Base-by-base conservation (phyloP, 306 rosid species). In the Acacia confusa region DNA sequence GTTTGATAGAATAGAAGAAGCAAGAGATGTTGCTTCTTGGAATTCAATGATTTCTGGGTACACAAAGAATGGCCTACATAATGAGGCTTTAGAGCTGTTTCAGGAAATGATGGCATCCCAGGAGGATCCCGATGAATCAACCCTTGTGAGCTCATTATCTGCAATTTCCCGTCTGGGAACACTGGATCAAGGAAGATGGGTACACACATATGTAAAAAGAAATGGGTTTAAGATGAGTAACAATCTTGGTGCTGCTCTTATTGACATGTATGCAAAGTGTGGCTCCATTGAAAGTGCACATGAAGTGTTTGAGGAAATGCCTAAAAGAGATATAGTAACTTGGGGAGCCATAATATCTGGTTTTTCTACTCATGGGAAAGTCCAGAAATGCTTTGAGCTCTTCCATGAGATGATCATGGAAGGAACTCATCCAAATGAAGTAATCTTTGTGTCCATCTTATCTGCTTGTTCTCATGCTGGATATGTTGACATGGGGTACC, bases 191-290 rank as follows among this genome's bases (percentile, higher is more conserved):
- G 91, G 90, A 41, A 84, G 75, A 50, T 82, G 84, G 88, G 78
- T 88, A 41, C 90, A 85, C 40, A 41, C 79, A 11, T 82, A 68
- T 55, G 30, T 82, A 44, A 69, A 78, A 66, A 71, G 69, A 81
- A 74, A 44, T 40, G 68, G 83, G 64, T 55, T 57, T 25, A 64
- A 53, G 84, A 71, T 80, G 8, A 78, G 73, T 57, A 45, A 55
- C 28, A 75, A 57, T 45, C 65, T 86, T 3, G 80, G 88, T 28
- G 84, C 88, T 70, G 89, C 92, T 74, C 86, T 87, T 15, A 57
- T 85, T 55, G 89, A 87, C 78, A 89, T 83, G 91, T 89, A 89
- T 72, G 88, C 88, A 12, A 89, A 87, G 82, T 88, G 90, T 57
- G 91, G 91, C 57, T 67, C 86, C 83, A 82, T 90, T 19, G 67